These are phyloP conservation scores for Lathyrus sativus DNA, from an alignment of 306 rosid genomes.

Conservation along the genomic window DNA sequence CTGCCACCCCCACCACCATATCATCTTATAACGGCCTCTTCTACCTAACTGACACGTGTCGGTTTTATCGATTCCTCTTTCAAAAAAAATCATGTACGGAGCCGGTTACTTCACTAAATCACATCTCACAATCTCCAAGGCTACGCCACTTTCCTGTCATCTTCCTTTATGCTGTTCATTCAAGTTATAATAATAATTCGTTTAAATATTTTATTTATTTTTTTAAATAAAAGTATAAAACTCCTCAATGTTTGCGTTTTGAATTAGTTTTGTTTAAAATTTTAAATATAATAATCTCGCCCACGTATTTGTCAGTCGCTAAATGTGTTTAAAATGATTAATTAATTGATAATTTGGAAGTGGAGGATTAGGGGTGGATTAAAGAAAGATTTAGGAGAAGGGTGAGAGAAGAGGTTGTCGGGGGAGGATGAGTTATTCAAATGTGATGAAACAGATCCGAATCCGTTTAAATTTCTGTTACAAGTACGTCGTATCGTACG, in stretches of 20 bases:
- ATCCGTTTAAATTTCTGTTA: constrained; percentile 49
- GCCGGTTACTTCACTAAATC: constrained; percentile 36
- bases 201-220: neutral
- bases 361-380: constrained; percentile 39
- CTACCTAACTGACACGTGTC: constrained; percentile 50
- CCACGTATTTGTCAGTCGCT: constrained; percentile 39
- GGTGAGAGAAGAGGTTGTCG: constrained; percentile 40
- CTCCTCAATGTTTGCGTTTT: neutral
- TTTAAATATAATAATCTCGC: neutral
- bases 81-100: constrained; percentile 47
- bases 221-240: neutral
- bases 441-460: constrained; percentile 43
- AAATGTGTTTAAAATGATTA: neutral
- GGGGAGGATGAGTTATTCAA: constrained; percentile 38
- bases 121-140: constrained; percentile 32
- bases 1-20: constrained; percentile 70
- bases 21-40: constrained; percentile 60
- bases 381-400: constrained; percentile 33
- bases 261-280: neutral
- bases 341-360: neutral
- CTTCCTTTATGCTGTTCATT: constrained; percentile 35
- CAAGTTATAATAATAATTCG: neutral
- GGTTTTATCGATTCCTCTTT: constrained; percentile 23
- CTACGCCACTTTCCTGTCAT: constrained; percentile 39
- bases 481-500: constrained; percentile 54